Percentiles rank a stretch among this genome's conserved stretches.
phyloP scores from a whole-genome alignment of 352 stramenopile species.

The Thraustochytrium sp. region DNA sequence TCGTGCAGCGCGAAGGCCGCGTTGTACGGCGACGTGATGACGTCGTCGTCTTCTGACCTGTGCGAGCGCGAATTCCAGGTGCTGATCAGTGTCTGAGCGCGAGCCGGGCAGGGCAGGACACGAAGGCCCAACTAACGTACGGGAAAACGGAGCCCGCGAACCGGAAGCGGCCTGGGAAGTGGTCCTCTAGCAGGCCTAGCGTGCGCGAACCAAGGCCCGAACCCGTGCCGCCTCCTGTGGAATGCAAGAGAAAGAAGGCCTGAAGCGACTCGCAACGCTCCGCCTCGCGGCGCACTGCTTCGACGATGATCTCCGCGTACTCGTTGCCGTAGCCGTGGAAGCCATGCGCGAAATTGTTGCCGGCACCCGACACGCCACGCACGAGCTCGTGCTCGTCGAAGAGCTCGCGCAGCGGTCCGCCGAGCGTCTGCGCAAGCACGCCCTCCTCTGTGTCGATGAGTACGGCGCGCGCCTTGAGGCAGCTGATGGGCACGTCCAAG shows the following conservation, averaged over 20 bases:
- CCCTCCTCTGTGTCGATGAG: conserved; percentile 86
- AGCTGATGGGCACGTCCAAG: not conserved
- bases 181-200: conserved; percentile 63
- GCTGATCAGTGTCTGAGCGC: not conserved
- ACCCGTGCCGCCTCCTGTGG: conserved; percentile 80
- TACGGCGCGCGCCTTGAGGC: conserved; percentile 67
- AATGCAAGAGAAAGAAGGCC: conserved; percentile 84
- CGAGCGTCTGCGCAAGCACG: conserved; percentile 70
- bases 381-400: conserved; percentile 75
- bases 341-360: conserved; percentile 87
- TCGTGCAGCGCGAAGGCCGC: conserved; percentile 61
- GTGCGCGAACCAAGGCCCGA: conserved; percentile 82
- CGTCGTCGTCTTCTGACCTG: conserved; percentile 71
- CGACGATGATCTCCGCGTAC: conserved; percentile 70
- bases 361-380: conserved; percentile 48
- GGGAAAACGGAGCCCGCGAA: conserved; percentile 49
- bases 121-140: not conserved
- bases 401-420: conserved; percentile 69
- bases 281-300: conserved; percentile 63
- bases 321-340: conserved; percentile 75
- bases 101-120: not conserved
- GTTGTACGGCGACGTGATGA: conserved; percentile 87
- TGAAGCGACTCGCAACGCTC: conserved; percentile 82
- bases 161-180: conserved; percentile 70
- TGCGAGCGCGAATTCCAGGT: not conserved